A percentile compares a stretch with the other conserved stretches of the same genome.
phyloP scores from a whole-genome alignment of 371 early-diverging fungal genomes.

The Saksenaea vasiformis region DNA sequence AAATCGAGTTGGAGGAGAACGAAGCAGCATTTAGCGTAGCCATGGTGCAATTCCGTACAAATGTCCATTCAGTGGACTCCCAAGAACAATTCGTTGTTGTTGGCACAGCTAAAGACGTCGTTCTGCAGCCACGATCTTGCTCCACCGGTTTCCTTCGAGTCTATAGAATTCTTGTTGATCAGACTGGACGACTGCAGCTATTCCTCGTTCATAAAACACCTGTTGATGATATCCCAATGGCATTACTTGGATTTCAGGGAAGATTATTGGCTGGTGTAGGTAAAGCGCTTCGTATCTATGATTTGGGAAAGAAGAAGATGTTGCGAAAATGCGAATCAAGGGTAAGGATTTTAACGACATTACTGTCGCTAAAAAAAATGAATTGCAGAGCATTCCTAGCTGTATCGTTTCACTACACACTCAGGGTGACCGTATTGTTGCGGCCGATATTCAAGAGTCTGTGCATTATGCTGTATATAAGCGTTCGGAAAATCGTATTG shows the following conservation, averaged over 20 bases:
- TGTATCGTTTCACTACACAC: conserved; percentile 74
- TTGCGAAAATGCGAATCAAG: conserved; percentile 88
- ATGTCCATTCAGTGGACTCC: conserved; percentile 45
- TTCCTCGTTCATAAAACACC: conserved; percentile 86
- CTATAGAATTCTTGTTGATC: conserved; percentile 71
- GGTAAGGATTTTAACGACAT: conserved; percentile 23
- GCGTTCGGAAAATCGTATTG: conserved; percentile 76
- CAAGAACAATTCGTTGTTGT: conserved; percentile 72
- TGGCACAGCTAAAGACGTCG: conserved; percentile 82
- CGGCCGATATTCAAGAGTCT: conserved; percentile 89
- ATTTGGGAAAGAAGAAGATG: conserved; percentile 89
- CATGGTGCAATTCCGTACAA: conserved; percentile 70
- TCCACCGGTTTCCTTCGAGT: conserved; percentile 73
- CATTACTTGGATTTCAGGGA: conserved; percentile 88
- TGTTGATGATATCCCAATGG: conserved; percentile 85
- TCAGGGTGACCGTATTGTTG: conserved; percentile 85
- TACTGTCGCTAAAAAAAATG: not conserved
- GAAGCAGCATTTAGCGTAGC: conserved; percentile 89
- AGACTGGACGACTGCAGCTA: conserved; percentile 51
- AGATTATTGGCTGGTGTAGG: conserved; percentile 89
- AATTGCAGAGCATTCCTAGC: conserved; percentile 66
- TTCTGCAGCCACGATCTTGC: conserved; percentile 72
- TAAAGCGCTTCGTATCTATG: conserved; percentile 87
- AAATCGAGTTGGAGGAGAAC: conserved; percentile 80
- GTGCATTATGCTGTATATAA: conserved; percentile 80